Evolutionary conservation across 1,139 yeast species (phyloP).

Genomic region (Arxiozyma slooffiae): DNA sequence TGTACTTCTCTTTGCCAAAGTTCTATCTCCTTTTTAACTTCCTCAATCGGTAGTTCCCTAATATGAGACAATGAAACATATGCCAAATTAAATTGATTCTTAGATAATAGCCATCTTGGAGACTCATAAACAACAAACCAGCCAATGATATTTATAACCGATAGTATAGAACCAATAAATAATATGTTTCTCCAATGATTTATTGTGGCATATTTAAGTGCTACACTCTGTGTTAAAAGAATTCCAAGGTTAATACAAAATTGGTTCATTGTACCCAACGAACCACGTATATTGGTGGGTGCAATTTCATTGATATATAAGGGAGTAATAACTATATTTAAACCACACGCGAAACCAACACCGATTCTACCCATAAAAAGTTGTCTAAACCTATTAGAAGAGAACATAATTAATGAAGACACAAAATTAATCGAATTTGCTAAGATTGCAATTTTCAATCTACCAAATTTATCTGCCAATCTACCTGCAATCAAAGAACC

Average conservation of each 20-base stretch:
- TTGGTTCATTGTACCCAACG: conserved; percentile 82
- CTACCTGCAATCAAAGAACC: conserved; percentile 69
- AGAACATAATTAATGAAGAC: conserved; percentile 61
- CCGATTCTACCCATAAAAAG: conserved; percentile 64
- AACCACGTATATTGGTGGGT: conserved; percentile 59
- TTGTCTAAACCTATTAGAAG: conserved; percentile 36
- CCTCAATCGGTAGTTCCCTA: conserved; percentile 26
- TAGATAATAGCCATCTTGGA: conserved; percentile 55
- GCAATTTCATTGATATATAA: conserved; percentile 70
- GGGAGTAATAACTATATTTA: conserved; percentile 77
- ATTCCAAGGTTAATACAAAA: conserved; percentile 79
- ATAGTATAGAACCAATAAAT: conserved; percentile 48
- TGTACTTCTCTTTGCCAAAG: conserved; percentile 23
- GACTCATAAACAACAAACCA: conserved; percentile 55
- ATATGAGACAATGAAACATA: conserved; percentile 29
- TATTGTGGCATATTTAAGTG: conserved; percentile 56
- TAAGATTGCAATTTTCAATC: conserved; percentile 47
- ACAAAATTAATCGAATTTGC: conserved; percentile 47
- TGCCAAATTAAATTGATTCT: conserved; percentile 32
- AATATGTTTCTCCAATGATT: conserved; percentile 65
- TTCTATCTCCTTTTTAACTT: conserved; percentile 29
- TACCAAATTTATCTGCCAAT: conserved; percentile 60
- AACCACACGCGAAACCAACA: conserved; percentile 81
- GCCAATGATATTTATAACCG: conserved; percentile 40
- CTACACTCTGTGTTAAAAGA: conserved; percentile 62